These are phyloP conservation scores for Vigna radiata DNA, from an alignment of 306 rosid species.

Conservation along the genomic window DNA sequence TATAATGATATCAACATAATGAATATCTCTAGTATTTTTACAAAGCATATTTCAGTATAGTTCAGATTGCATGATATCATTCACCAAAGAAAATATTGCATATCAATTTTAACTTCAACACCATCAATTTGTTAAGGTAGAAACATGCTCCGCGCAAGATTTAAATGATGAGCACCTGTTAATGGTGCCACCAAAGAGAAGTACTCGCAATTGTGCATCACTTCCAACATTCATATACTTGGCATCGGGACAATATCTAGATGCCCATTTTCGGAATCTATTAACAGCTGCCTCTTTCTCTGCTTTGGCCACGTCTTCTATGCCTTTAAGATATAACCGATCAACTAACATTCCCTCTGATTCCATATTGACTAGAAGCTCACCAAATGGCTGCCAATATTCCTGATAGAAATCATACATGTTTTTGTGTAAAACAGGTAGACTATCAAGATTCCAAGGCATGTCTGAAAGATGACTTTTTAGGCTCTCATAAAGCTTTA, in stretches of 20 bases:
- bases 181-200: slow-evolving; percentile 81
- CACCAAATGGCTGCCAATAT: slow-evolving; percentile 92
- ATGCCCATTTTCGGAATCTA: slow-evolving; percentile 93
- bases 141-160: slow-evolving; percentile 36
- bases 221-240: slow-evolving; percentile 97
- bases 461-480: slow-evolving; percentile 50
- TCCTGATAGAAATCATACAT: slow-evolving; percentile 80
- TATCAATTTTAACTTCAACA: slow-evolving; percentile 33
- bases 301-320: slow-evolving; percentile 86
- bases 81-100: neutral
- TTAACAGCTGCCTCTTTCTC: slow-evolving; percentile 81
- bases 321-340: slow-evolving; percentile 74
- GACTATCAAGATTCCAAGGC: slow-evolving; percentile 55
- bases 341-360: slow-evolving; percentile 96
- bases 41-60: slow-evolving; percentile 29
- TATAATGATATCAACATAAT: slow-evolving; percentile 9
- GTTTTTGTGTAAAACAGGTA: slow-evolving; percentile 43
- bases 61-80: slow-evolving; percentile 1
- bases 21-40: neutral
- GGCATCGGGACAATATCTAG: slow-evolving; percentile 83
- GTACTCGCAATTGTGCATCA: slow-evolving; percentile 85
- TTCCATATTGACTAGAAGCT: slow-evolving; percentile 89
- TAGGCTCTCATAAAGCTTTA: slow-evolving; percentile 62
- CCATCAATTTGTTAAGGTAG: slow-evolving; percentile 15
- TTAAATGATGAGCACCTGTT: slow-evolving; percentile 67